These are phyloP conservation scores for Prorocentrum cordatum DNA, from an alignment of 169 alveolate genomes.

Conservation along the genomic window DNA sequence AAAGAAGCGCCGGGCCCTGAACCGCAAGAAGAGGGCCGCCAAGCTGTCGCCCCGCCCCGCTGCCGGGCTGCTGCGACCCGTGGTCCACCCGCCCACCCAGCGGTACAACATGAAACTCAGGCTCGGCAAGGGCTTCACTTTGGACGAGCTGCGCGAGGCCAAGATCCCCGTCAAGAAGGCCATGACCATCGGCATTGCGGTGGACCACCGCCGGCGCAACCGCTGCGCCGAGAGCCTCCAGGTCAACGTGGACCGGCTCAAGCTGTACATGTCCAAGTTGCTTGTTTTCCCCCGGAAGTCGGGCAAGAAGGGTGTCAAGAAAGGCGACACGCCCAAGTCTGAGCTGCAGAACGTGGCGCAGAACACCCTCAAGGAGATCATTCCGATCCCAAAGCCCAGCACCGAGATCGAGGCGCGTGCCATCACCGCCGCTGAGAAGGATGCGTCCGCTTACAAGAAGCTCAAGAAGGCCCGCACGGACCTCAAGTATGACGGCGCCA, in stretches of 20 bases:
- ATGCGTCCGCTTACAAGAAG: conserved; percentile 73
- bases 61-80: conserved; percentile 26
- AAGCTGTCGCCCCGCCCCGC: conserved; percentile 56
- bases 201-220: no score
- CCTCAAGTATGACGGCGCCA: conserved; percentile 67
- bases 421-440: conserved; percentile 76
- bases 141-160: conserved; percentile 88
- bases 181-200: conserved; percentile 87
- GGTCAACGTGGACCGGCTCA: conserved; percentile 91
- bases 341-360: conserved; percentile 72
- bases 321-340: conserved; percentile 83
- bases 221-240: conserved; percentile 87
- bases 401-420: conserved; percentile 71
- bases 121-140: conserved; percentile 98
- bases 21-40: no score
- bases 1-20: no score
- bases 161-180: conserved; percentile 93
- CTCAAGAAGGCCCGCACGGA: conserved; percentile 74
- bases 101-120: conserved; percentile 91
- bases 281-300: conserved; percentile 89
- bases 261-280: conserved; percentile 90
- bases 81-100: no score
- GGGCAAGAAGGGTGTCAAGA: conserved; percentile 84
- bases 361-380: conserved; percentile 55
- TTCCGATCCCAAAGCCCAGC: conserved; percentile 64